These are phyloP conservation scores for Globisporangium cederbergense DNA, from an alignment of 352 stramenopile genomes.

Conservation along the genomic window DNA sequence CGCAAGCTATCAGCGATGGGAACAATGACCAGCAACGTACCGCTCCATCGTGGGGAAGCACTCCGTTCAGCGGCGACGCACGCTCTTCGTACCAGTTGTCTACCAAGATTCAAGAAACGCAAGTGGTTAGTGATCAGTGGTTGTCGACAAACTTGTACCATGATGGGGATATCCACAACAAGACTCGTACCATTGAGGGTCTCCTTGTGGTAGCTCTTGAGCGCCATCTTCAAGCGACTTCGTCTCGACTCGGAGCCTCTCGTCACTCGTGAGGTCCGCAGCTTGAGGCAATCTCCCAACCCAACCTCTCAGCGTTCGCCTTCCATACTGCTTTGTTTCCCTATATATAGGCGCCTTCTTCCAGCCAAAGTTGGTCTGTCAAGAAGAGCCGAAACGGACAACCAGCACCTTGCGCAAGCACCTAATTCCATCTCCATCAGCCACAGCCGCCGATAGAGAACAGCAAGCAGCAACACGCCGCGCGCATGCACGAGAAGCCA, in stretches of 20 bases:
- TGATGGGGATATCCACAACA: not conserved
- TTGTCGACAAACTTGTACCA: not conserved
- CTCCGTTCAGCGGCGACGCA: constrained; percentile 49
- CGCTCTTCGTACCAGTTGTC: constrained; percentile 87
- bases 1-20: not conserved
- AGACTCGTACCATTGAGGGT: constrained; percentile 54
- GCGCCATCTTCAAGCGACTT: constrained; percentile 35
- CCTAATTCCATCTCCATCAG: not conserved
- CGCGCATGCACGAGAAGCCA: constrained; percentile 19
- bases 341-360: not conserved
- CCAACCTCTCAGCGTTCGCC: not conserved
- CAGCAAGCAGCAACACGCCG: not conserved
- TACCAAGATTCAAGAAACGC: constrained; percentile 17
- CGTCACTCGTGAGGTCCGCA: constrained; percentile 1
- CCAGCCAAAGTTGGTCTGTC: not conserved
- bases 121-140: not conserved
- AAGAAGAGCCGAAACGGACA: constrained; percentile 4
- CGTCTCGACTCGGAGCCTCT: not conserved
- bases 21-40: constrained; percentile 21
- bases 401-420: not conserved
- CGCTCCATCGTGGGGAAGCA: constrained; percentile 57
- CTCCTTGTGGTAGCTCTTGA: constrained; percentile 81
- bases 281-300: not conserved
- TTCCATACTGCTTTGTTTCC: not conserved
- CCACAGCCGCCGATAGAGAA: not conserved